Conservation (phyloP, 2,329 filamentous ascomycete species). For the Alternaria conjuncta region DNA sequence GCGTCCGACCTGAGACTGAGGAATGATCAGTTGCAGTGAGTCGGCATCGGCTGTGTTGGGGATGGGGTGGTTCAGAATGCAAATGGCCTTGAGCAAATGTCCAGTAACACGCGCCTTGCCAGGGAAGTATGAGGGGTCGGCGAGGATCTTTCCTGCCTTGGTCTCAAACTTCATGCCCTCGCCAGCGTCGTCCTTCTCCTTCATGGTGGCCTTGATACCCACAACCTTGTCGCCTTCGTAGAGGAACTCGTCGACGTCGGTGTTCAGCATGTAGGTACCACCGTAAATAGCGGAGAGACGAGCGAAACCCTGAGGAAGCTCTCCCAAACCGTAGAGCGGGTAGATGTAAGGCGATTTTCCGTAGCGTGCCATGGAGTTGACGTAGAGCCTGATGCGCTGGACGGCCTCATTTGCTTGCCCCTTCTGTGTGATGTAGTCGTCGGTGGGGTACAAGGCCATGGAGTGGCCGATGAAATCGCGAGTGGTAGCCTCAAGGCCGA, state of each 20-base stretch:
- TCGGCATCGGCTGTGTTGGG: slow-evolving; percentile 88
- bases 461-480: slow-evolving; percentile 97
- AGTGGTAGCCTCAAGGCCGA: slow-evolving; percentile 85
- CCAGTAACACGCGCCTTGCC: slow-evolving; percentile 85
- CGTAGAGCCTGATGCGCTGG: slow-evolving; percentile 92
- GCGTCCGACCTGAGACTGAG: slow-evolving; percentile 94
- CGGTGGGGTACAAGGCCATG: slow-evolving; percentile 94
- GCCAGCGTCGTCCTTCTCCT: slow-evolving; percentile 75
- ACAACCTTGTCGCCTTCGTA: slow-evolving; percentile 86
- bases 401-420: slow-evolving; percentile 84
- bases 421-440: slow-evolving; percentile 78
- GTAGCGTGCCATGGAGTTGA: slow-evolving; percentile 96
- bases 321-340: slow-evolving; percentile 94
- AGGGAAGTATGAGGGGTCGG: slow-evolving; percentile 96
- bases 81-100: slow-evolving; percentile 94
- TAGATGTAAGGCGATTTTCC: slow-evolving; percentile 99
- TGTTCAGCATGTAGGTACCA: slow-evolving; percentile 99
- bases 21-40: slow-evolving; percentile 94
- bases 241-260: slow-evolving; percentile 84
- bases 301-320: slow-evolving; percentile 96
- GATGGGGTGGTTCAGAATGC: slow-evolving; percentile 94
- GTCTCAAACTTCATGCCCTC: slow-evolving; percentile 90
- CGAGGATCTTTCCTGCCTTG: slow-evolving; percentile 93
- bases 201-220: slow-evolving; percentile 98
- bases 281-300: slow-evolving; percentile 98